Base-by-base conservation (phyloP, 1,284 basidiomycete genomes). In the Puccinia polysora region DNA sequence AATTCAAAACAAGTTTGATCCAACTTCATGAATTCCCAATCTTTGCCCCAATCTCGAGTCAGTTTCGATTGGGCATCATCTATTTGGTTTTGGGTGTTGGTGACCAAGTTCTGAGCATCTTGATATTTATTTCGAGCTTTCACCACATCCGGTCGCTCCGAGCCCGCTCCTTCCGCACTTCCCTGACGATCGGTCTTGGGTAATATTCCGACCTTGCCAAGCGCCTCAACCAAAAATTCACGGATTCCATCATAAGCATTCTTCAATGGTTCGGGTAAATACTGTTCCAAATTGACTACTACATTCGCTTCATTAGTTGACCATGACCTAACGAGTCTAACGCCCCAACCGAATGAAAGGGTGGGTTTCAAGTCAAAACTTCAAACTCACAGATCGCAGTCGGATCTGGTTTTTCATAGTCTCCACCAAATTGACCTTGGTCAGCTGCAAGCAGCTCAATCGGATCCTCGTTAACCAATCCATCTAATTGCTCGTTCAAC, bases 11-110 rank as follows among this genome's bases (percentile, higher is more conserved):
- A 98, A 4, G 84, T 83, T 8, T 85, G 84, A 43, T 96, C 89
- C 12, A 98, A 84, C 81, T 95, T 93, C 83, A 95, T 95, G 90
- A 92, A 99, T 81, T 97, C 92, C 73, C 90, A 91, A 38, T 91
- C 84, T 0, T 82, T 80, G 7, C 95, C 95, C 78, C 88, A 97
- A 73, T 85, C 85, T 28, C 87, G 84, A 1, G 78, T 79, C n/a
- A 90, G 75, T 8, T 77, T 76, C 20, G 75, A 78, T 52, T 87
- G 84, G 23, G 83, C 81, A 55, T 83, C 81, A 55, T 83, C 69
- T 3, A 82, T 75, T 8, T 77, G 82, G 59, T 81, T 81, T 76
- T 89, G 85, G 0, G 86, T 84, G 23, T 87, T 84, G 43, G 82
- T 83, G 71, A 89, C 82, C 4, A 80, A 79, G 45, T 77, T 78